Conservation (phyloP, 2,329 filamentous ascomycete genomes). For the Epichloe scottii region DNA sequence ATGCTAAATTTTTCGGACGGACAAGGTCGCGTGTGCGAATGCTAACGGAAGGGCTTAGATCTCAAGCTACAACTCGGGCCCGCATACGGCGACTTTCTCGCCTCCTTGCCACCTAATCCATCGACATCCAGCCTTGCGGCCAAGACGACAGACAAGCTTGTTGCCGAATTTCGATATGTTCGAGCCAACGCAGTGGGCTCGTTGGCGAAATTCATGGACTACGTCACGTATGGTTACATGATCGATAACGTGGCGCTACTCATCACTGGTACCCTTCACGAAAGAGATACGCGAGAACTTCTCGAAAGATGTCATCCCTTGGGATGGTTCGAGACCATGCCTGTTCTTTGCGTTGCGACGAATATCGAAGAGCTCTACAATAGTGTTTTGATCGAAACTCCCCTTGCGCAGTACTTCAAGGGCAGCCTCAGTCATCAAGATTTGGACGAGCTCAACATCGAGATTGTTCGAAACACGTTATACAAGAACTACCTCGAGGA, state of each 20-base stretch:
- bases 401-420: constrained; percentile 94
- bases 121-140: constrained; percentile 89
- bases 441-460: constrained; percentile 96
- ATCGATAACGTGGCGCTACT: constrained; percentile 98
- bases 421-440: constrained; percentile 92
- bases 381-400: constrained; percentile 92
- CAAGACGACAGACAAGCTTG: constrained; percentile 95
- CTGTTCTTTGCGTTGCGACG: constrained; percentile 90
- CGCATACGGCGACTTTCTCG: constrained; percentile 93
- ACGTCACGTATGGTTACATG: constrained; percentile 98
- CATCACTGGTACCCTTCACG: constrained; percentile 94
- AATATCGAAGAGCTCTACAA: constrained; percentile 99
- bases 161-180: constrained; percentile 92
- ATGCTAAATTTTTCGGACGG: neutral
- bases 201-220: constrained; percentile 92
- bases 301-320: constrained; percentile 92
- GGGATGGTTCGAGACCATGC: constrained; percentile 98
- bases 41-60: constrained; percentile 41
- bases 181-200: constrained; percentile 88
- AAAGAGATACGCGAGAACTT: constrained; percentile 90
- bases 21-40: neutral
- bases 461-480: constrained; percentile 94
- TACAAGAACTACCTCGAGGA: constrained; percentile 99
- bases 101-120: constrained; percentile 85
- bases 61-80: constrained; percentile 95